Base-by-base conservation (phyloP, 805 yeast genomes). In the Candida pseudofarinosa region DNA sequence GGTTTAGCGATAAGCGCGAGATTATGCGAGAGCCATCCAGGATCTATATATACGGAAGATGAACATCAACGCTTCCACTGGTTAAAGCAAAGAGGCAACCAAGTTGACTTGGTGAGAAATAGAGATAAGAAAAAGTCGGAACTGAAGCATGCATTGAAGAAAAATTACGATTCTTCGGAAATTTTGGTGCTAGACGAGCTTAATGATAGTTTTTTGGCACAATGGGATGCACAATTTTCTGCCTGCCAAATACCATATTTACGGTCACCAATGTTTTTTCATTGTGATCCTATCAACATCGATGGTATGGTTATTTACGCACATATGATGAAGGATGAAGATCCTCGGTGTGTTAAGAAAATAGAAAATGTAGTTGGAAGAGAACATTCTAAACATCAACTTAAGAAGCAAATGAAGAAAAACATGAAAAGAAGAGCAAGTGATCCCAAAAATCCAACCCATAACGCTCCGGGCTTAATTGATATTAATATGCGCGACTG, bases 261-360 rank as follows among this genome's bases (percentile, higher is more conserved):
- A 8, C 51, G 77, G 17, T 67, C 73, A 4, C 77, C 77, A 3
- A 73, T 73, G 77, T 71, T 72, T 43, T 73, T 73, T 49, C 77
- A 72, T 41, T 67, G 69, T 0, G 77, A 73, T 43, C 76, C 77
- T 0, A 62, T 55, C 2, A 69, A 69, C 48, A 54, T 71, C 7
- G 77, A 72, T 48, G 74, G 71, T 0, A 47, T 73, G 59, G 62
- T 65, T n/a, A 63, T 67, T 5, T 72, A 53, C 54, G 72, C 77
- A 1, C 59, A 62, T 42, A 40, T 44, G 10, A 45, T 53, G 23
- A 53, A 54, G 18, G 44, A 74, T 15, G 67, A 69, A 40, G 45
- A 48, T 8, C 37, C 43, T 3, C 34, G 45, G 20, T 73, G 70
- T 37, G 50, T 72, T 41, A 61, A 55, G 56, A 74, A 71, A 45